phyloP scores from a whole-genome alignment of 352 stramenopile species.

The Pythium monospermum region DNA sequence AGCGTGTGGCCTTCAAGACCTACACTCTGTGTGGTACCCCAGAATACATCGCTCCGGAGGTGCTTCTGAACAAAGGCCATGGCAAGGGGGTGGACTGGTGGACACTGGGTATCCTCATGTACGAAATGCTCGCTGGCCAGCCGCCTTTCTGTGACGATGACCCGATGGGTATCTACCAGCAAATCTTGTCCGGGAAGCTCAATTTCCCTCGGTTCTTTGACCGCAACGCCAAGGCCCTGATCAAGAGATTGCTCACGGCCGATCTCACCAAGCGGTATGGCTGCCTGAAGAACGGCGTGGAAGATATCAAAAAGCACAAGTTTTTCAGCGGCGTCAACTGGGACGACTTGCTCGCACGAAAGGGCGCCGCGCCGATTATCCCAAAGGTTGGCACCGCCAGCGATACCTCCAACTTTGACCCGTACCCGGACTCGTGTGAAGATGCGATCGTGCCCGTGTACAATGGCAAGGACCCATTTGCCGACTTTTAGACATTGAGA shows the following conservation, averaged over 20 bases:
- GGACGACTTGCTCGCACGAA: slow-evolving; percentile 85
- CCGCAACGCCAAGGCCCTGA: slow-evolving; percentile 93
- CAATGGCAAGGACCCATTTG: slow-evolving; percentile 91
- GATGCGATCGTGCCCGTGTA: slow-evolving; percentile 90
- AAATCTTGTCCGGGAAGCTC: slow-evolving; percentile 92
- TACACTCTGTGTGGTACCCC: slow-evolving; percentile 92
- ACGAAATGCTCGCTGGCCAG: slow-evolving; percentile 96
- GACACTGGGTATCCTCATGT: slow-evolving; percentile 96
- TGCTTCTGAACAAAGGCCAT: slow-evolving; percentile 87
- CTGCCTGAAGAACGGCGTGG: slow-evolving; percentile 93
- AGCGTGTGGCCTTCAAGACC: slow-evolving; percentile 94
- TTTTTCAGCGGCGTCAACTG: slow-evolving; percentile 93
- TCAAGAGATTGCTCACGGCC: slow-evolving; percentile 94
- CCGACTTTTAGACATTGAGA: slow-evolving; percentile 86
- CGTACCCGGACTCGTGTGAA: slow-evolving; percentile 92
- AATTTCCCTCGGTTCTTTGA: slow-evolving; percentile 95
- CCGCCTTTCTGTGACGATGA: slow-evolving; percentile 96
- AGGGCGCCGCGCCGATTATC: slow-evolving; percentile 91
- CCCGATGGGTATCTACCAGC: slow-evolving; percentile 95
- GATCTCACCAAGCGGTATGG: slow-evolving; percentile 97
- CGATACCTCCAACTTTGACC: slow-evolving; percentile 97
- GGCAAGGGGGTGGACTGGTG: slow-evolving; percentile 94
- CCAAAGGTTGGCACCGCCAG: slow-evolving; percentile 85
- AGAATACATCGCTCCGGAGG: slow-evolving; percentile 92
- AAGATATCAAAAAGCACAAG: slow-evolving; percentile 97